Percentiles rank a stretch among this genome's conserved stretches.
phyloP scores from a whole-genome alignment of 106 monocot genomes.

The Posidonia australis region DNA sequence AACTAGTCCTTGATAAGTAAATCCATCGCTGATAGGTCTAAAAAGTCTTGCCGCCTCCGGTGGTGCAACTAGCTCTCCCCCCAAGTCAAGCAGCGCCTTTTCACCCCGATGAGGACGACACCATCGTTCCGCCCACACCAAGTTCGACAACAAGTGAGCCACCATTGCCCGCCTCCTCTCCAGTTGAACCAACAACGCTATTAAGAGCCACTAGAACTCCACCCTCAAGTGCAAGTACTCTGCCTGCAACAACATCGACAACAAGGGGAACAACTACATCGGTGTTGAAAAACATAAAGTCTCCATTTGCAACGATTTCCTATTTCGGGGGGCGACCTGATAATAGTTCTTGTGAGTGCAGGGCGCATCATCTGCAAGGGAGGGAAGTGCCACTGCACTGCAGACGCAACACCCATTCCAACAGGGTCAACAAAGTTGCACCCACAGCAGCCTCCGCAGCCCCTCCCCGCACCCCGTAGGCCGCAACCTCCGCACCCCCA shows the following conservation, averaged over 20 bases:
- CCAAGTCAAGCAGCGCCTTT: not conserved
- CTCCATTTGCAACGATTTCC: too few relatives aligned
- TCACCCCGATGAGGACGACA: constrained; percentile 25
- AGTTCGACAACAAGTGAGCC: constrained; percentile 32
- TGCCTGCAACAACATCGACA: not conserved
- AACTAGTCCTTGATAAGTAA: constrained; percentile 8
- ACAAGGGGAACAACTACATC: too few relatives aligned
- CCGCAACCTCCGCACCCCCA: too few relatives aligned
- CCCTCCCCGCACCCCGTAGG: too few relatives aligned
- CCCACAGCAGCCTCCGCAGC: too few relatives aligned
- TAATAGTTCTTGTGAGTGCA: too few relatives aligned
- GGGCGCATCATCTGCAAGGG: too few relatives aligned
- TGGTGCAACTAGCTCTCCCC: constrained; percentile 11
- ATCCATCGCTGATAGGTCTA: constrained; percentile 2
- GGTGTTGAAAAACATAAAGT: too few relatives aligned
- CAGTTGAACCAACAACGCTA: constrained; percentile 29
- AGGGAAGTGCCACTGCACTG: too few relatives aligned
- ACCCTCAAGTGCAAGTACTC: constrained; percentile 28
- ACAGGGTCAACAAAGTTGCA: too few relatives aligned
- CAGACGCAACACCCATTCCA: too few relatives aligned
- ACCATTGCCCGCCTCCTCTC: constrained; percentile 31
- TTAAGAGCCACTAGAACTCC: constrained; percentile 32
- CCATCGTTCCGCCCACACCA: constrained; percentile 21
- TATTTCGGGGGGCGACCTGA: too few relatives aligned
- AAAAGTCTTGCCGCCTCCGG: constrained; percentile 10